phyloP scores from a whole-genome alignment of 768 basidiomycete species.

The Boletellus ananas region DNA sequence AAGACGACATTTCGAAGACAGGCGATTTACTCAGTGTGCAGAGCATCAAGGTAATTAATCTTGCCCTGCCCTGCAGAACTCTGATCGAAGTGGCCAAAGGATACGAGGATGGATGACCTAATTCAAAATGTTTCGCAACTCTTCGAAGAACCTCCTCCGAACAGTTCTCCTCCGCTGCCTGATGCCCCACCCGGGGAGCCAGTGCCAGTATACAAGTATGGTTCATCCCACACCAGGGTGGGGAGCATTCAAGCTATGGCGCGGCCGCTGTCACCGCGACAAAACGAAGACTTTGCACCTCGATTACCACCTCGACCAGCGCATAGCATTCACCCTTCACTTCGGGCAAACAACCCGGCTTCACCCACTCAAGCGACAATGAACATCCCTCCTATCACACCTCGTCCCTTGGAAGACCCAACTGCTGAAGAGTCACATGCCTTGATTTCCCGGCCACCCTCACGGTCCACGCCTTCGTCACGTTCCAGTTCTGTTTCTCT shows the following conservation, averaged over 20 bases:
- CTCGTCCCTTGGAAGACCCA: constrained; percentile 25
- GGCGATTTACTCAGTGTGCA: constrained; percentile 77
- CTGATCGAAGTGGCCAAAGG: constrained; percentile 35
- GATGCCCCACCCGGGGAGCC: constrained; percentile 68
- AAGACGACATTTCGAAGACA: constrained; percentile 81
- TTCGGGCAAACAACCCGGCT: constrained; percentile 44
- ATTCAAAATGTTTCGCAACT: constrained; percentile 66
- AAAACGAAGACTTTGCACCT: constrained; percentile 68
- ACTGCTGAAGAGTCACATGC: constrained; percentile 11
- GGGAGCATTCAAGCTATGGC: constrained; percentile 38
- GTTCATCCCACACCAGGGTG: constrained; percentile 68
- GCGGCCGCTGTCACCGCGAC: constrained; percentile 20
- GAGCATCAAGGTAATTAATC: constrained; percentile 58
- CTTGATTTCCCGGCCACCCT: constrained; percentile 15
- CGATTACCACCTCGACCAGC: constrained; percentile 64
- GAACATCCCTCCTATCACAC: constrained; percentile 29
- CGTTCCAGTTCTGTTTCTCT: constrained; percentile 14
- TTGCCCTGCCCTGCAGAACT: constrained; percentile 32
- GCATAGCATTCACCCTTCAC: constrained; percentile 76
- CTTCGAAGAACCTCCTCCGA: constrained; percentile 53
- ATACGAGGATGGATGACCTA: constrained; percentile 80
- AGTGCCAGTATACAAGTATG: constrained; percentile 54
- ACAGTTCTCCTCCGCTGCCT: constrained; percentile 65
- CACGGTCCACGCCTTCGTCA: constrained; percentile 16
- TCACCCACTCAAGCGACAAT: constrained; percentile 45